Percentiles rank a stretch among this genome's conserved stretches.
These are phyloP conservation scores for Auriscalpium vulgare DNA, from an alignment of 768 basidiomycete genomes.

Conservation along the genomic window DNA sequence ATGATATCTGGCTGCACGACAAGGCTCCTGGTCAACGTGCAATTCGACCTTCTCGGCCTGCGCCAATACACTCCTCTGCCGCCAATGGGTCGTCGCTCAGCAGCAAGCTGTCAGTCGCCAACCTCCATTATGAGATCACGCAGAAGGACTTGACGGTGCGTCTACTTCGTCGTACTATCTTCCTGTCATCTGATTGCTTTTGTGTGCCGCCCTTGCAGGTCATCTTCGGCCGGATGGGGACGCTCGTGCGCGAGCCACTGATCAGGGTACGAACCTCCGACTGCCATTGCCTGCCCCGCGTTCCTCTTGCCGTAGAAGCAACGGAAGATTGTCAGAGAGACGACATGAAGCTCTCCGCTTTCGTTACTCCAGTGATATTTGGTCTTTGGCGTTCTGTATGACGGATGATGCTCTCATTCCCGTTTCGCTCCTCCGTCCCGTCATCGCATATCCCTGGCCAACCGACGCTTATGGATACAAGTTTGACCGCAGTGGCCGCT, in stretches of 20 bases:
- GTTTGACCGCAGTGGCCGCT: slow-evolving; percentile 96
- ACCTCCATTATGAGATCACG: slow-evolving; percentile 88
- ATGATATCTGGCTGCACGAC: slow-evolving; percentile 11
- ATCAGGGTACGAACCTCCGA: slow-evolving; percentile 80
- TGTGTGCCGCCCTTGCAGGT: slow-evolving; percentile 34
- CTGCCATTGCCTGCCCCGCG: slow-evolving; percentile 37
- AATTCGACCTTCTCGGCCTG: not conserved
- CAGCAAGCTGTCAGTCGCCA: slow-evolving; percentile 63
- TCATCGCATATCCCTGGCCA: too few species aligned
- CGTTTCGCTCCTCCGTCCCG: too few species aligned
- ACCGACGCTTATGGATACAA: slow-evolving; percentile 34
- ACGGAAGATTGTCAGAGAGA: slow-evolving; percentile 31
- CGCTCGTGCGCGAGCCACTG: slow-evolving; percentile 84
- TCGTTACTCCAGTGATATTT: too few species aligned
- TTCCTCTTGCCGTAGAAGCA: slow-evolving; percentile 45
- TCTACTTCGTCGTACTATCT: slow-evolving; percentile 8
- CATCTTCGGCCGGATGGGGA: slow-evolving; percentile 90
- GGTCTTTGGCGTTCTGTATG: too few species aligned
- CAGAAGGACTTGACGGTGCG: slow-evolving; percentile 82
- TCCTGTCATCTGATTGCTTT: slow-evolving; percentile 2
- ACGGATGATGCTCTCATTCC: slow-evolving; percentile 8
- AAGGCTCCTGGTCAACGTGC: slow-evolving; percentile 1
- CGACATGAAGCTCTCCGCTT: too few species aligned
- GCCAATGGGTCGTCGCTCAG: not conserved
- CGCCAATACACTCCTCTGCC: not conserved